Conservation (phyloP, 192 early-diverging fungal species). For the Helicostylum pulchrum region DNA sequence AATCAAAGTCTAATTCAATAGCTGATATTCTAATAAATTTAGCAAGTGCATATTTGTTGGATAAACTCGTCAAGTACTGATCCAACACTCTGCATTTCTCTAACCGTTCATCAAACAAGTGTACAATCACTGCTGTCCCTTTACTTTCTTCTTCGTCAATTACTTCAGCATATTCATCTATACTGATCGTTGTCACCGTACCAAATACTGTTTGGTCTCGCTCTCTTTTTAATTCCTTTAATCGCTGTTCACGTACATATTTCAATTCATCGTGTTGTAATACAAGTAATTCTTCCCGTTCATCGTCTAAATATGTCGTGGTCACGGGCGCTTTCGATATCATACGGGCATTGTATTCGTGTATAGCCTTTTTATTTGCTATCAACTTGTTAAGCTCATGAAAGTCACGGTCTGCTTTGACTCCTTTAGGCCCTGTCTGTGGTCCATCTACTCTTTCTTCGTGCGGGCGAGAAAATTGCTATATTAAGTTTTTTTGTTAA, state of each 20-base stretch:
- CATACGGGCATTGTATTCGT: slow-evolving; percentile 45
- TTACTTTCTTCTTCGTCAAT: slow-evolving; percentile 49
- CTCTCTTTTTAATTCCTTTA: slow-evolving; percentile 10
- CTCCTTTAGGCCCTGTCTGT: slow-evolving; percentile 58
- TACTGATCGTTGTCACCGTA: slow-evolving; percentile 42
- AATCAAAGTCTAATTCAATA: slow-evolving; percentile 52
- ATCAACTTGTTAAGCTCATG: slow-evolving; percentile 38
- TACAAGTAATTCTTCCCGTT: slow-evolving; percentile 22
- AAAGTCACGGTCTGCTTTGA: slow-evolving; percentile 51
- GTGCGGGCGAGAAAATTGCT: background rate
- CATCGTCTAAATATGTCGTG: slow-evolving; percentile 38
- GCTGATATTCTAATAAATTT: slow-evolving; percentile 54
- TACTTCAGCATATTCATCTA: slow-evolving; percentile 43
- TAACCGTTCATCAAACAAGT: slow-evolving; percentile 47
- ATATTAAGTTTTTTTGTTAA: background rate
- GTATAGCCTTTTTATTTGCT: slow-evolving; percentile 21
- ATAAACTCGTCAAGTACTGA: slow-evolving; percentile 39
- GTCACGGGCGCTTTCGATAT: slow-evolving; percentile 43
- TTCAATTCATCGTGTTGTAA: slow-evolving; percentile 33
- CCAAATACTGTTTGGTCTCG: slow-evolving; percentile 48
- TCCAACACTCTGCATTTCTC: slow-evolving; percentile 42
- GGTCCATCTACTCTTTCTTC: slow-evolving; percentile 25
- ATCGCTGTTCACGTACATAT: slow-evolving; percentile 30
- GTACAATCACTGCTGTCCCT: slow-evolving; percentile 47
- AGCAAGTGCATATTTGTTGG: slow-evolving; percentile 45